phyloP scores from a whole-genome alignment of 2,329 filamentous ascomycete genomes.

The Zalaria obscura region DNA sequence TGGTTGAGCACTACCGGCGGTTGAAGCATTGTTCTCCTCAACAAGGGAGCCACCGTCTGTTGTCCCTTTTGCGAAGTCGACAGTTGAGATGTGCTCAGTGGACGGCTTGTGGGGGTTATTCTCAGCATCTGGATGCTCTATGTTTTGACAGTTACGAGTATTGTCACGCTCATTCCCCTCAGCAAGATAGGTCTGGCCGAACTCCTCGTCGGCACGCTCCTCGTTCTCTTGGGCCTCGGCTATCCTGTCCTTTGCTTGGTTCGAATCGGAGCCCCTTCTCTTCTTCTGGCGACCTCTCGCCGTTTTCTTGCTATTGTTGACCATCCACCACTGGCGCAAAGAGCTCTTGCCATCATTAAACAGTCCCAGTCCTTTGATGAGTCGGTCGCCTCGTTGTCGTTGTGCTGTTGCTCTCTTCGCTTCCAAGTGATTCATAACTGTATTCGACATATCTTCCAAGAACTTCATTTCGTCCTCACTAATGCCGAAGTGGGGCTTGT shows the following conservation, averaged over 20 bases:
- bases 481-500: constrained; percentile 40
- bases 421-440: constrained; percentile 47
- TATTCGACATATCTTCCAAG: constrained; percentile 41
- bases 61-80: neutral
- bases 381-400: constrained; percentile 38
- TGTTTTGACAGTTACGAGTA: neutral
- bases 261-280: constrained; percentile 1
- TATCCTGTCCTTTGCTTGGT: constrained; percentile 1
- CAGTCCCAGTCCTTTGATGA: constrained; percentile 37
- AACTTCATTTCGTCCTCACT: constrained; percentile 36
- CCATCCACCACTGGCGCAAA: constrained; percentile 15
- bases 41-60: neutral
- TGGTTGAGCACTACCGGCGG: neutral
- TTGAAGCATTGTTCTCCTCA: neutral
- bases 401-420: constrained; percentile 31
- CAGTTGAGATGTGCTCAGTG: neutral
- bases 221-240: neutral
- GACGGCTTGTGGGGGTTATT: neutral
- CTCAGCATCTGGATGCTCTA: neutral
- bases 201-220: constrained; percentile 8
- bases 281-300: constrained; percentile 2
- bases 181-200: constrained; percentile 6
- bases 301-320: neutral
- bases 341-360: constrained; percentile 19
- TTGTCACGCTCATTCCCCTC: neutral